Base-by-base conservation (phyloP, 2,329 filamentous ascomycete genomes). In the Fusarium subglutinans region DNA sequence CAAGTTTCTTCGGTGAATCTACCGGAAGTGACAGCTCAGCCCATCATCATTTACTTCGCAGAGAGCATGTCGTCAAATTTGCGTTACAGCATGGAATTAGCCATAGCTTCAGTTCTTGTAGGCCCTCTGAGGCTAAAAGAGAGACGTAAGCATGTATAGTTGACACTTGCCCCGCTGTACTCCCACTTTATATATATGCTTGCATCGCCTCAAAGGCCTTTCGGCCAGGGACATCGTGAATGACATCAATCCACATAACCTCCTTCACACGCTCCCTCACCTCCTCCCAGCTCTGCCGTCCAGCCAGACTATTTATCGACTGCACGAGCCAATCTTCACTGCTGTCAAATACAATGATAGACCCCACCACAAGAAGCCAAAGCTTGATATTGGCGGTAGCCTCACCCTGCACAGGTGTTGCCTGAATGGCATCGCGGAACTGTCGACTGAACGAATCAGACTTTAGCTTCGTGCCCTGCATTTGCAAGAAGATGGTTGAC, bases 401-500 rank as follows among this genome's bases (percentile, higher is more conserved):
- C 5, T 71, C 56, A 0, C 63, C 60, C 4, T 67, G 35, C 2
- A 70, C 57, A 0, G 70, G 59, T 0, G 78, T 38, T 1, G 38
- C 54, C 33, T 76, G 66, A 13, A 79, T 72, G 6, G 72, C 61
- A 3, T 59, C 51, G 3, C 55, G 54, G 1, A 79, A 56, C 22
- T 72, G 70, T 4, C 35, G n/a, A 8, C 45, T 43, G n/a, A 79
- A 65, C 6, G 51, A 38, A 1, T 58, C 41, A 6, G 77, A 78
- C 10, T 62, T 64, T 5, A 79, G 24, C 13, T 74, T 78, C 3
- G 58, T 51, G 11, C 74, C 71, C 6, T 67, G 69, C 1, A 76
- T 63, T 11, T 79, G 71, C 0, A 80, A 62, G 37, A 80, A 80
- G 5, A 80, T 70, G 1, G 79, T 79, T 1, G 80, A 76, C 37